Percentiles rank a stretch among this genome's conserved stretches.
These are phyloP conservation scores for Pleurotus djamor DNA, from an alignment of 768 basidiomycete genomes.

Conservation along the genomic window DNA sequence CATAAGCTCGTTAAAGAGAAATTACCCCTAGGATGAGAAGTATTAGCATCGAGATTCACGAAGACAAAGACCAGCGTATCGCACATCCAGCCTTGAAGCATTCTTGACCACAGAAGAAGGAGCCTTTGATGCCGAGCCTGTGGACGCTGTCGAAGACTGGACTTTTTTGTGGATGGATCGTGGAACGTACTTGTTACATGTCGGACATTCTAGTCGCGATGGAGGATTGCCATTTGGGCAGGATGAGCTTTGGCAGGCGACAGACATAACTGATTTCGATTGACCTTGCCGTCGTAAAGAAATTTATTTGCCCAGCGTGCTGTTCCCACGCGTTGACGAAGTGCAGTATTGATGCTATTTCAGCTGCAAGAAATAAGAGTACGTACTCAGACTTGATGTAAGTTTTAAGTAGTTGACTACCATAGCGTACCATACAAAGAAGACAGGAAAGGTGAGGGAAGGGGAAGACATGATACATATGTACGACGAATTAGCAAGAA, in stretches of 20 bases:
- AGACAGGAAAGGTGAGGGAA: background rate
- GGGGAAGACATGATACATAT: slow-evolving; percentile 5
- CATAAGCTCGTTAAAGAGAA: background rate
- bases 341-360: no score
- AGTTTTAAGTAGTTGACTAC: background rate
- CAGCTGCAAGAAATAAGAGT: no score
- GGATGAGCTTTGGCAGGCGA: slow-evolving; percentile 64
- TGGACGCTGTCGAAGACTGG: background rate
- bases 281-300: no score
- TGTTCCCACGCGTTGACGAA: background rate
- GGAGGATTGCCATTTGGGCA: slow-evolving; percentile 84
- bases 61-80: slow-evolving; percentile 25
- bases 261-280: background rate
- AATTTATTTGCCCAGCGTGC: no score
- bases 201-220: slow-evolving; percentile 88
- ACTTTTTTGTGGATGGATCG: background rate
- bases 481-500: slow-evolving; percentile 7
- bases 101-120: slow-evolving; percentile 92
- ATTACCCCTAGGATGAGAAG: slow-evolving; percentile 18
- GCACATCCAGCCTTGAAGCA: slow-evolving; percentile 95
- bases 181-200: slow-evolving; percentile 75
- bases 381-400: no score
- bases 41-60: background rate
- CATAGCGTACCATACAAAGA: background rate
- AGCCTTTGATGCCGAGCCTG: slow-evolving; percentile 79